phyloP scores from a whole-genome alignment of 768 basidiomycete genomes.

The Collybiopsis confluens region DNA sequence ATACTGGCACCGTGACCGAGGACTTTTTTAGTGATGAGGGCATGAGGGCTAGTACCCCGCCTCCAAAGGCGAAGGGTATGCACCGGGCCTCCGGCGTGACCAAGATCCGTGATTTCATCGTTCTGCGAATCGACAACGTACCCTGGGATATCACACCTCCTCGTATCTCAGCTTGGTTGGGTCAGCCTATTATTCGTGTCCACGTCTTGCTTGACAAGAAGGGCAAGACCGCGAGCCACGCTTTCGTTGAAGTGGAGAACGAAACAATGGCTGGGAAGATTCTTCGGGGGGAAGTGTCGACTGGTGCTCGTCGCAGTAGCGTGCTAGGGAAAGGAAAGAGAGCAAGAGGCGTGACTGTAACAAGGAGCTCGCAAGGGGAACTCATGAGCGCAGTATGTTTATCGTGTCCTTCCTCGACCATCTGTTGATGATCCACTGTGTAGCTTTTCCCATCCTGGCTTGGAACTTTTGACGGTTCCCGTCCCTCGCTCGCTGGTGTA shows the following conservation, averaged over 20 bases:
- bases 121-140: constrained; percentile 83
- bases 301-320: constrained; percentile 30
- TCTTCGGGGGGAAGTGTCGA: constrained; percentile 44
- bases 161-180: constrained; percentile 64
- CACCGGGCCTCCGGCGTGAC: neutral
- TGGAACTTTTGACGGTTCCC: constrained; percentile 65
- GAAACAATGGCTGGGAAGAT: constrained; percentile 62
- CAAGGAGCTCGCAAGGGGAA: constrained; percentile 74
- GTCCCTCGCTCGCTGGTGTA: constrained; percentile 64
- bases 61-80: constrained; percentile 6
- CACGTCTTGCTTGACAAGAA: constrained; percentile 78
- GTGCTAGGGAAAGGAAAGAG: constrained; percentile 76
- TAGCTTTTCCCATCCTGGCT: constrained; percentile 81
- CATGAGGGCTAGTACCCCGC: constrained; percentile 40
- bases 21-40: constrained; percentile 29
- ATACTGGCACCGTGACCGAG: constrained; percentile 26
- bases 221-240: constrained; percentile 83
- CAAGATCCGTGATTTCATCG: constrained; percentile 41
- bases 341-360: constrained; percentile 81
- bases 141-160: constrained; percentile 90
- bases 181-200: constrained; percentile 63
- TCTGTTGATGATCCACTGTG: neutral
- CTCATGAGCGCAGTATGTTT: constrained; percentile 73
- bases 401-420: neutral
- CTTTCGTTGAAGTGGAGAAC: constrained; percentile 69